A percentile compares a stretch with the other conserved stretches of the same genome.
Evolutionary conservation across 192 early-diverging fungal genomes (phyloP).

Genomic region (Linderina pennispora): DNA sequence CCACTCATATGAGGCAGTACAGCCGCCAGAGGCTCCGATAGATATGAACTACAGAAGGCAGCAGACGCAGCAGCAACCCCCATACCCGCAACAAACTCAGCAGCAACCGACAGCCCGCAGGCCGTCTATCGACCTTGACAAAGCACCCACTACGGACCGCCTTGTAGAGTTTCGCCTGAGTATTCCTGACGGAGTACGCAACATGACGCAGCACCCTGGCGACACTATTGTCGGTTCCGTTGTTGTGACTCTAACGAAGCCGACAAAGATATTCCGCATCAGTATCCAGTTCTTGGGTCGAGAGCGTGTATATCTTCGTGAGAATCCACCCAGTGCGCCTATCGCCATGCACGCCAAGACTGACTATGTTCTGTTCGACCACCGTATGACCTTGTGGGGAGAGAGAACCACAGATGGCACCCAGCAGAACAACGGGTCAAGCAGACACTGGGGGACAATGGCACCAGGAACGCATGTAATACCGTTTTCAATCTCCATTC

Average conservation of each 20-base stretch:
- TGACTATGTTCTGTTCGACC: slow-evolving; percentile 30
- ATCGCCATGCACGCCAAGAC: slow-evolving; percentile 1
- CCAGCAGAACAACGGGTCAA: neutral
- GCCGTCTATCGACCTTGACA: neutral
- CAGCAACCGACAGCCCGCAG: neutral
- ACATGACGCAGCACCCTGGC: slow-evolving; percentile 25
- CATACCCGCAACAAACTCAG: neutral
- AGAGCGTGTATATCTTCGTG: slow-evolving; percentile 24
- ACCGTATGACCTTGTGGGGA: slow-evolving; percentile 21
- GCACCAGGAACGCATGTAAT: slow-evolving; percentile 20
- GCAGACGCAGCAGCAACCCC: slow-evolving; percentile 1
- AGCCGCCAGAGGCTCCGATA: neutral
- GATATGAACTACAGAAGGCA: neutral
- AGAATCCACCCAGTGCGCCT: slow-evolving; percentile 1
- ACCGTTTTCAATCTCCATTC: slow-evolving; percentile 28
- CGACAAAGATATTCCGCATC: slow-evolving; percentile 23
- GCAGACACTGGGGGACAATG: slow-evolving; percentile 8
- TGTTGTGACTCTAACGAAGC: slow-evolving; percentile 31
- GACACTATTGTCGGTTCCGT: slow-evolving; percentile 27
- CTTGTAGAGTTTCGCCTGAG: slow-evolving; percentile 29
- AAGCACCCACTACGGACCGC: slow-evolving; percentile 30
- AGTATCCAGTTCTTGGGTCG: slow-evolving; percentile 19
- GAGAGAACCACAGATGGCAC: neutral
- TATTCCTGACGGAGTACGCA: slow-evolving; percentile 35
- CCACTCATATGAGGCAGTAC: neutral